Evolutionary conservation across 1,284 basidiomycete genomes (phyloP).

Genomic region (Ceratobasidium sp.): DNA sequence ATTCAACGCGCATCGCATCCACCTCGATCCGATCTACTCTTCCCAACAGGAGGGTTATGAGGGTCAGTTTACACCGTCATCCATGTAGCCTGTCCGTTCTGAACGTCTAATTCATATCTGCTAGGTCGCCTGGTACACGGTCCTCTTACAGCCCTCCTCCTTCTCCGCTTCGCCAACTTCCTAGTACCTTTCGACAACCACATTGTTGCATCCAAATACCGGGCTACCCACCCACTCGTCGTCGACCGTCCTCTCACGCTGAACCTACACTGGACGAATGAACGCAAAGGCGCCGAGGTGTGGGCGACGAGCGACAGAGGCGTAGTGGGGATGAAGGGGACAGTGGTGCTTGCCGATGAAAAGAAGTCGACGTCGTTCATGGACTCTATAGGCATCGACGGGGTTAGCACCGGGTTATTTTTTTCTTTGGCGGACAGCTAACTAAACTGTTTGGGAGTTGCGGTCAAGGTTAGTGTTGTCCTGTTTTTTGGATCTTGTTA

Average conservation of each 20-base stretch:
- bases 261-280: slow-evolving; percentile 60
- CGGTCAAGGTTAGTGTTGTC: too few relatives aligned
- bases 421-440: neutral
- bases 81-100: too few relatives aligned
- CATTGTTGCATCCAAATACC: slow-evolving; percentile 71
- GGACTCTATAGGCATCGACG: neutral
- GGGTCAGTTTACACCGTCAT: slow-evolving; percentile 59
- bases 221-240: slow-evolving; percentile 77
- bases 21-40: slow-evolving; percentile 77
- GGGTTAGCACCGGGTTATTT: neutral
- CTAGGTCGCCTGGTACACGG: slow-evolving; percentile 83
- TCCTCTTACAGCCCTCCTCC: slow-evolving; percentile 79
- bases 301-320: slow-evolving; percentile 70
- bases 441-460: neutral
- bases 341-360: slow-evolving; percentile 24
- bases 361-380: neutral
- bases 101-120: neutral
- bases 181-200: slow-evolving; percentile 57
- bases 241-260: slow-evolving; percentile 70
- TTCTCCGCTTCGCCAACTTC: slow-evolving; percentile 70
- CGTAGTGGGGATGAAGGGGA: slow-evolving; percentile 72
- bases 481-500: too few relatives aligned
- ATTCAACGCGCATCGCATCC: slow-evolving; percentile 80
- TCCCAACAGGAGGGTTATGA: slow-evolving; percentile 75
- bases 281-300: slow-evolving; percentile 55